Base-by-base conservation (phyloP, 1,139 yeast species). In the Kurtzmaniella quercitrusa region DNA sequence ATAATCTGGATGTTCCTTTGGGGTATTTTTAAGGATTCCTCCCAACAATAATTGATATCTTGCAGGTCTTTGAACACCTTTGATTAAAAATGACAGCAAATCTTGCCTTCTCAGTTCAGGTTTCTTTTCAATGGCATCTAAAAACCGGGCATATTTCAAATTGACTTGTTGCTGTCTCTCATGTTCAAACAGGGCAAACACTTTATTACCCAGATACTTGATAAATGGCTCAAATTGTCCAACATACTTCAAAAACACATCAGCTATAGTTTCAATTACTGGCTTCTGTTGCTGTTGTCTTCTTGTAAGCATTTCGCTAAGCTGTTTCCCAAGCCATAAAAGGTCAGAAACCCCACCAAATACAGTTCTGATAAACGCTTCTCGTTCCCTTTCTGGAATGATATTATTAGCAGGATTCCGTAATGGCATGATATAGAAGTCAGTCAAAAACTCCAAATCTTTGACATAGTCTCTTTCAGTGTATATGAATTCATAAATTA, bases 401-500 rank as follows among this genome's bases (percentile, higher is more conserved):
- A 90, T 85, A 55, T 85, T 87, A 37, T 90, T 83, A 11, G 68
- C 68, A 0, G 78, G 77, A 52, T 84, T 89, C 14, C 95, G 74
- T 50, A 93, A 72, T 1, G 98, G 97, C 66, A 89, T 81, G 59
- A 93, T 91, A 80, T 96, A 94, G 54, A 87, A 90, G 62, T 93
- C 98, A 40, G 96, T 82, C 60, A 94, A 74, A 54, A 91, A 88
- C 63, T 93, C 98, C 58, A 93, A 73, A 57, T 94, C 96, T 65
- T 90, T 91, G 46, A 93, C 96, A 63, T 91, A 93, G 52, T 94
- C 95, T 48, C 97, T 79, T 65, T 93, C 98, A 2, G 98, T 93
- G 54, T 88, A 86, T 43, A 89, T 88, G 34, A 93, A 86, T 63
- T 93, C 98, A 66, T 90, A 93, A 45, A 93, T 93, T 51, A 93